Percentiles rank a stretch among this genome's conserved stretches.
These are phyloP conservation scores for Berkeleyomyces basicola DNA, from an alignment of 2,329 filamentous ascomycete species.

Conservation along the genomic window DNA sequence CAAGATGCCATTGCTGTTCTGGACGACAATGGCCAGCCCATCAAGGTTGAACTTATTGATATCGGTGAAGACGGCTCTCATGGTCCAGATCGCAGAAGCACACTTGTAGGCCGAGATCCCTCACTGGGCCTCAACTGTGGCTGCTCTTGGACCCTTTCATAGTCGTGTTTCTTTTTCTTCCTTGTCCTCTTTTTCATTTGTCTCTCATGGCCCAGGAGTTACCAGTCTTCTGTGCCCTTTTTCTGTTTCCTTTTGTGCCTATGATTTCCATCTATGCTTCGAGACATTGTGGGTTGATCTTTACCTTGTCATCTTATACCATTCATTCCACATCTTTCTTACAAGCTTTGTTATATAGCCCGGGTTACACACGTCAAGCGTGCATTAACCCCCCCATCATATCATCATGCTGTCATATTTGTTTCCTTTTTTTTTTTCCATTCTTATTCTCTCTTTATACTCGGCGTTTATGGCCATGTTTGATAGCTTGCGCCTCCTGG, in stretches of 20 bases:
- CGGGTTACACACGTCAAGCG: too few species aligned
- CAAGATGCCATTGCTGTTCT: slow-evolving; percentile 21
- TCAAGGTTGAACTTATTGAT: slow-evolving; percentile 31
- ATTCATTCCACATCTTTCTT: background rate
- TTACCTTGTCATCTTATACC: background rate
- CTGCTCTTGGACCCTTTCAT: slow-evolving; percentile 11
- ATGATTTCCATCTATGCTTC: background rate
- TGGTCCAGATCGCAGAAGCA: background rate
- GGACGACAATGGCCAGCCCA: slow-evolving; percentile 23
- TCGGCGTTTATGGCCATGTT: too few species aligned
- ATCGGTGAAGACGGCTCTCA: slow-evolving; percentile 10
- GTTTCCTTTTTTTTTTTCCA: background rate
- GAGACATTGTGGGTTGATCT: background rate
- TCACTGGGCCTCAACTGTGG: background rate
- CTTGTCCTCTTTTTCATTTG: background rate
- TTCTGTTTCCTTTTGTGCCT: background rate
- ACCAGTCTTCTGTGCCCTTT: slow-evolving; percentile 9
- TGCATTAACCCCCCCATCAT: too few species aligned
- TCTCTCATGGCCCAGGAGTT: slow-evolving; percentile 8
- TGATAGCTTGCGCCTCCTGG: too few species aligned
- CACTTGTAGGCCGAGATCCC: background rate
- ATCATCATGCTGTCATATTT: background rate
- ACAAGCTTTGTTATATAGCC: background rate
- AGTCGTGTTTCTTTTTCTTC: background rate
- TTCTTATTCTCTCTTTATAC: background rate